These are phyloP conservation scores for Gastrolobium villosum DNA, from an alignment of 306 rosid genomes.

Conservation along the genomic window DNA sequence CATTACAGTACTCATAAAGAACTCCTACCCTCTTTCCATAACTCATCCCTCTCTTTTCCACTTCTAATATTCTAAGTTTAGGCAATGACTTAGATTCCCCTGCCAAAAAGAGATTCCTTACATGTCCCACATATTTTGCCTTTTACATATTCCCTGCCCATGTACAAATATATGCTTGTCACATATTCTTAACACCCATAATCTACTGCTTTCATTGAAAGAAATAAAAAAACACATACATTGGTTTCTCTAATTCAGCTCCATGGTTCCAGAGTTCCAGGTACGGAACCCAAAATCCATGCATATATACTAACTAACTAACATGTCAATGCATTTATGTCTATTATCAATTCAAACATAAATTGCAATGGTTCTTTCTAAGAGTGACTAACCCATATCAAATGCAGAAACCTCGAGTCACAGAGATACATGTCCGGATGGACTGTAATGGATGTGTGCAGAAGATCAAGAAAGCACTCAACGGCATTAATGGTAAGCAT, in stretches of 20 bases:
- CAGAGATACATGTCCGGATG: slow-evolving; percentile 79
- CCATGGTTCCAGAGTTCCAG: slow-evolving; percentile 75
- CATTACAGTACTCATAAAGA: slow-evolving; percentile 38
- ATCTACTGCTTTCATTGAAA: slow-evolving; percentile 36
- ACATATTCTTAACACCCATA: slow-evolving; percentile 60
- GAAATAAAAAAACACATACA: not conserved
- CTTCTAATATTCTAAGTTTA: slow-evolving; percentile 19
- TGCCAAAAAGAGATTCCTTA: slow-evolving; percentile 62
- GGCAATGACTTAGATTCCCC: slow-evolving; percentile 44
- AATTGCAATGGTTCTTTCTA: not conserved
- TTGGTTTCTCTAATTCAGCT: slow-evolving; percentile 42
- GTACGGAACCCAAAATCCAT: slow-evolving; percentile 51
- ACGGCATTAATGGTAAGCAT: slow-evolving; percentile 70
- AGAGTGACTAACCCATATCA: not conserved
- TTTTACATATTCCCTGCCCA: slow-evolving; percentile 62
- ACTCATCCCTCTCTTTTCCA: not conserved
- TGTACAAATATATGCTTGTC: slow-evolving; percentile 53
- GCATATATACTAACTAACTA: not conserved
- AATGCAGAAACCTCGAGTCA: slow-evolving; percentile 77
- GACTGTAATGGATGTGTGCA: slow-evolving; percentile 88
- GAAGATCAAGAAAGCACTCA: slow-evolving; percentile 79
- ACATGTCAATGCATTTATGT: not conserved
- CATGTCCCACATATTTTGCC: slow-evolving; percentile 72
- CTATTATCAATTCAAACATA: slow-evolving; percentile 8
- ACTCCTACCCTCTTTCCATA: slow-evolving; percentile 40